Base-by-base conservation (phyloP, 768 basidiomycete species). In the Hemileccinum rubropunctum region DNA sequence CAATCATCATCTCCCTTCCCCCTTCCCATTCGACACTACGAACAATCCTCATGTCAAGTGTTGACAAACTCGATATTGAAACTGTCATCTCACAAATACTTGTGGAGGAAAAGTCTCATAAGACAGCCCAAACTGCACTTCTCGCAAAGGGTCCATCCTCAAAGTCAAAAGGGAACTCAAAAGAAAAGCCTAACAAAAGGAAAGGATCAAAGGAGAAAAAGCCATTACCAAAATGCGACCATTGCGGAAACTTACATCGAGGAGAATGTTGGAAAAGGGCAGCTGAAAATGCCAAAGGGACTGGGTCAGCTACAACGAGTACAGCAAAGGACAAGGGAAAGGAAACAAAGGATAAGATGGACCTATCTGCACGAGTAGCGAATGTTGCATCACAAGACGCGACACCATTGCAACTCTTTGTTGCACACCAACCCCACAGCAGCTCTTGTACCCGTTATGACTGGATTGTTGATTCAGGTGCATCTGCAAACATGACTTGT, bases 401-500 rank as follows among this genome's bases (percentile, higher is more conserved):
- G 4, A 10, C 14, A 12, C 21, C 41, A 2, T 36, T 50, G 6
- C 20, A 37, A 21, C 34, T 52, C 7, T 53, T 53, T 12, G 20
- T 53, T 3, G 52, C 37, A 10, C 18, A 45, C 6, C 23, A 23
- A 23, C 23, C 23, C 4, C 12, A 11, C 1, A 13, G 14, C 10
- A 45, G 13, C 9, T 18, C 26, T 20, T 3, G 6, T 6, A 18
- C n/a, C 2, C 3, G 26, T 10, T 20, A 21, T 15, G 20, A 47
- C 4, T 52, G 46, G 51, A 43, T 52, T 3, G 26, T 52, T 1
- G 45, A 52, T 34, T 48, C 46, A 0, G 46, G 46, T 3, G 23
- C 46, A 6, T 52, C 46, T 2, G 41, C 43, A 3, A 37, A 32
- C 6, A 53, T 53, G 47, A 32, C 30, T 1, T 30, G 32, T 10